phyloP scores from a whole-genome alignment of 1,139 yeast species.

The Suhomyces ambrosiae region DNA sequence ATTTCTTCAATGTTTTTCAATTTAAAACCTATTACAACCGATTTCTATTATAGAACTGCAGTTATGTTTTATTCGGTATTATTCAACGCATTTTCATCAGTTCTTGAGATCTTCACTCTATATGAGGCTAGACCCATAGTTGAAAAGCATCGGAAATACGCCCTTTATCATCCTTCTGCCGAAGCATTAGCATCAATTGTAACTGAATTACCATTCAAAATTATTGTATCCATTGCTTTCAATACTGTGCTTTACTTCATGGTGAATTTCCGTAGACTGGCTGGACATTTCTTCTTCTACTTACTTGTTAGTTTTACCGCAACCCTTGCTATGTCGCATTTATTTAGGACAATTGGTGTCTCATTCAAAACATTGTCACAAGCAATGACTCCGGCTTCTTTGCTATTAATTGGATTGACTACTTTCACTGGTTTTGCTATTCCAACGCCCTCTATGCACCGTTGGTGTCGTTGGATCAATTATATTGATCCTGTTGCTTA shows the following conservation, averaged over 20 bases:
- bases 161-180: conserved; percentile 76
- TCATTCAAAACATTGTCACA: conserved; percentile 58
- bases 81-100: conserved; percentile 74
- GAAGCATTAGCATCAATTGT: conserved; percentile 71
- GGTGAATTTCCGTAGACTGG: conserved; percentile 63
- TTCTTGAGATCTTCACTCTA: conserved; percentile 70
- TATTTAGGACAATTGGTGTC: conserved; percentile 74
- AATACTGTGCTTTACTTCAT: conserved; percentile 67
- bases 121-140: conserved; percentile 74
- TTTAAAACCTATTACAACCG: conserved; percentile 38
- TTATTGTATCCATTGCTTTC: conserved; percentile 56
- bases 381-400: conserved; percentile 74
- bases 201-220: conserved; percentile 67
- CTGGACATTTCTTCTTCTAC: conserved; percentile 73
- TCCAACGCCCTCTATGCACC: conserved; percentile 66
- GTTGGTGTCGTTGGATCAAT: conserved; percentile 82
- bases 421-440: conserved; percentile 77
- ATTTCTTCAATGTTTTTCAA: conserved; percentile 77
- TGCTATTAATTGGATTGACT: conserved; percentile 60
- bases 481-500: conserved; percentile 73
- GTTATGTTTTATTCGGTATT: conserved; percentile 75
- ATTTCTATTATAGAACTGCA: conserved; percentile 70
- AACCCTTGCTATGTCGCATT: conserved; percentile 67
- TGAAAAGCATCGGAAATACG: conserved; percentile 76
- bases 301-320: conserved; percentile 54